Evolutionary conservation across 2,329 filamentous ascomycete species (phyloP).

Genomic region (Neonectria faginata): DNA sequence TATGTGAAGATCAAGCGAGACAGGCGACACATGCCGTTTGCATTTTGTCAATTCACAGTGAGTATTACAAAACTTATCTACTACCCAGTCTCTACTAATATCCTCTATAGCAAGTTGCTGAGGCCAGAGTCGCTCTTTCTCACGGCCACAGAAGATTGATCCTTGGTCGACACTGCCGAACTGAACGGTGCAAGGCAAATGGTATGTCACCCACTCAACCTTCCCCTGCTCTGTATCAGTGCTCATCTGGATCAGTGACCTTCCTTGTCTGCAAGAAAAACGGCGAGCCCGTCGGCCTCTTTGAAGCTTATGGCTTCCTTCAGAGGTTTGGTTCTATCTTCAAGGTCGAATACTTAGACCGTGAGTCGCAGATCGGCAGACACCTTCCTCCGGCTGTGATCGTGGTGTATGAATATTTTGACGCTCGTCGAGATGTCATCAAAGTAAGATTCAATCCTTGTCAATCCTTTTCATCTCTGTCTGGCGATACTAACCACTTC

Average conservation of each 20-base stretch:
- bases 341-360: slow-evolving; percentile 53
- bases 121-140: slow-evolving; percentile 62
- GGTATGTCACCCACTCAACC: slow-evolving; percentile 54
- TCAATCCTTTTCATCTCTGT: not conserved
- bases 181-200: slow-evolving; percentile 70
- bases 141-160: slow-evolving; percentile 62
- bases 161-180: slow-evolving; percentile 68
- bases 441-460: slow-evolving; percentile 53
- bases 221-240: not conserved
- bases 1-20: slow-evolving; percentile 75
- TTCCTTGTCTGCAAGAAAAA: slow-evolving; percentile 59
- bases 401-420: slow-evolving; percentile 64
- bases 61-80: slow-evolving; percentile 42
- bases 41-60: slow-evolving; percentile 73
- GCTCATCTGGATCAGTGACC: slow-evolving; percentile 55
- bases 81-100: slow-evolving; percentile 40
- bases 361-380: slow-evolving; percentile 49
- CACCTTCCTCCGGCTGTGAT: slow-evolving; percentile 55
- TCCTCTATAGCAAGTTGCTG: slow-evolving; percentile 55
- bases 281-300: slow-evolving; percentile 51
- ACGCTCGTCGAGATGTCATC: slow-evolving; percentile 62
- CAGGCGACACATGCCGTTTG: slow-evolving; percentile 68
- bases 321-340: slow-evolving; percentile 57
- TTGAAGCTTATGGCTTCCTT: slow-evolving; percentile 60
- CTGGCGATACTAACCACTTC: not conserved